Conservation (phyloP, 2,329 filamentous ascomycete genomes). For the Alternaria novae-zelandiae region DNA sequence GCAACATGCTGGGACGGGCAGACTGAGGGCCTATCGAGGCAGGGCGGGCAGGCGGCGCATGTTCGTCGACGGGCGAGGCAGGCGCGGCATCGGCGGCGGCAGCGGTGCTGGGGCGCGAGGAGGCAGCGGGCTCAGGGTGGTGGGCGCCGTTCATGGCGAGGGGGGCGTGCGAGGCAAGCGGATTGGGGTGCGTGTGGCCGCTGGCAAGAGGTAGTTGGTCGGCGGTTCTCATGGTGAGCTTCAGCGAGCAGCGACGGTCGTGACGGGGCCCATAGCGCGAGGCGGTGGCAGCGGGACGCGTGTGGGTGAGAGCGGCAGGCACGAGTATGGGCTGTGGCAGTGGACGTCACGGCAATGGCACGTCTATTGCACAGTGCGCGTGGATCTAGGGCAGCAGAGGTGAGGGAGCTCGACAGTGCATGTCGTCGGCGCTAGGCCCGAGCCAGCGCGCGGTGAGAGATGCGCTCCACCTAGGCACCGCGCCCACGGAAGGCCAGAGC, state of each 20-base stretch:
- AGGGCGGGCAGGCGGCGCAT: slow-evolving; percentile 55
- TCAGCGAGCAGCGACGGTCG: slow-evolving; percentile 26
- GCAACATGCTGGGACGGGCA: slow-evolving; percentile 51
- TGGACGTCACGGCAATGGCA: neutral
- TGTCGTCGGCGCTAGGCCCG: slow-evolving; percentile 16
- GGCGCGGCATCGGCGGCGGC: slow-evolving; percentile 24
- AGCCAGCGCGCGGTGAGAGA: slow-evolving; percentile 24
- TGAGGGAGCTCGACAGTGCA: neutral
- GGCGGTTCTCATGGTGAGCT: slow-evolving; percentile 41
- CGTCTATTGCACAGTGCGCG: neutral
- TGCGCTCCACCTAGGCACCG: neutral
- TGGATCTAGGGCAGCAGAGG: neutral
- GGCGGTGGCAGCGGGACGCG: slow-evolving; percentile 9
- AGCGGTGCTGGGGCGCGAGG: slow-evolving; percentile 38
- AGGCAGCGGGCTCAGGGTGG: slow-evolving; percentile 15
- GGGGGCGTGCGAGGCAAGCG: slow-evolving; percentile 38
- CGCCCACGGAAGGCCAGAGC: neutral
- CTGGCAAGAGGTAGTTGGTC: slow-evolving; percentile 31
- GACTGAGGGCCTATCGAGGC: slow-evolving; percentile 57
- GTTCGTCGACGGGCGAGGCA: slow-evolving; percentile 29
- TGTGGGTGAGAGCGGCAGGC: neutral
- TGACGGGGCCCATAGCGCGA: slow-evolving; percentile 42
- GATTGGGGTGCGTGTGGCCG: slow-evolving; percentile 31
- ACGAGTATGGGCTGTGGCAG: neutral
- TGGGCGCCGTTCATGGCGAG: slow-evolving; percentile 29